These are phyloP conservation scores for Cryptococcus neoformans DNA, from an alignment of 1,284 basidiomycete genomes.

Conservation along the genomic window DNA sequence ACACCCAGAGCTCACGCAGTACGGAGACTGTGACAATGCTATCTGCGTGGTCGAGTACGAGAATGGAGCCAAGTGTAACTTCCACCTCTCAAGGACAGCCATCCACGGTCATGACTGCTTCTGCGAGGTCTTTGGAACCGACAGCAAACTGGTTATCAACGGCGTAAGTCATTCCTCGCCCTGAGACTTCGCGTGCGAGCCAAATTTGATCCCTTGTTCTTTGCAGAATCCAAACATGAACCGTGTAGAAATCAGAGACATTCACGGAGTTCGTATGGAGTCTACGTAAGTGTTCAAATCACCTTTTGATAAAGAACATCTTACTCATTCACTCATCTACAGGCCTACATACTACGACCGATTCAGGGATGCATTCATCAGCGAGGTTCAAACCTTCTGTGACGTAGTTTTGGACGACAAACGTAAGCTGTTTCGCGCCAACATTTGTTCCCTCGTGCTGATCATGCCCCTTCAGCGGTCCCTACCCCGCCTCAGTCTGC, in stretches of 20 bases:
- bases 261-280: slow-evolving; percentile 10
- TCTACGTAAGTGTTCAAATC: no score
- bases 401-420: slow-evolving; percentile 16
- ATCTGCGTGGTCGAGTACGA: slow-evolving; percentile 15
- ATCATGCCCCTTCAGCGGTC: slow-evolving; percentile 2
- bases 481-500: slow-evolving; percentile 13
- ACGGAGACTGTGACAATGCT: slow-evolving; percentile 21
- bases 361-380: slow-evolving; percentile 27
- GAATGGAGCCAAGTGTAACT: slow-evolving; percentile 10
- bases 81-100: slow-evolving; percentile 19
- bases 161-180: slow-evolving; percentile 3
- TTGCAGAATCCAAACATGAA: slow-evolving; percentile 12
- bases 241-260: slow-evolving; percentile 16
- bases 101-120: slow-evolving; percentile 15
- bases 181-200: background rate
- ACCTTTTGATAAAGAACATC: no score
- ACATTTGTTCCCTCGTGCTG: background rate
- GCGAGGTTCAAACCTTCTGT: slow-evolving; percentile 17
- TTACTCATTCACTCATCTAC: no score
- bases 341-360: slow-evolving; percentile 17
- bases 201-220: background rate
- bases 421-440: slow-evolving; percentile 6
- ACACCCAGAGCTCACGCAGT: slow-evolving; percentile 15
- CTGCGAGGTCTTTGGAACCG: slow-evolving; percentile 17
- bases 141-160: slow-evolving; percentile 18